A percentile compares a stretch with the other conserved stretches of the same genome.
Conservation (phyloP, 1,284 basidiomycete genomes). For the Ustilago trichophora region DNA sequence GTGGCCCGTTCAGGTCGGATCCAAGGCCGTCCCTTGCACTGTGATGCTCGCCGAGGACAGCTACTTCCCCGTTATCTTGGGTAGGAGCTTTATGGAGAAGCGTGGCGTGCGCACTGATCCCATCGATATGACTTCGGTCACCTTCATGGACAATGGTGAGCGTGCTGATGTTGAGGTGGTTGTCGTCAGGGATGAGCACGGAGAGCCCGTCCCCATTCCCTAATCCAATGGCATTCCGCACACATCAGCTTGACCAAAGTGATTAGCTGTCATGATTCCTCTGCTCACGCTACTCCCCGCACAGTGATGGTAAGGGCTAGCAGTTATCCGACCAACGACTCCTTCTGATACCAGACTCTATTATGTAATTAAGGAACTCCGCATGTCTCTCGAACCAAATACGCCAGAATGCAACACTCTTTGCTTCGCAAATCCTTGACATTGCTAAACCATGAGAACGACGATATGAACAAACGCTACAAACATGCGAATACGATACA, state of each 20-base stretch:
- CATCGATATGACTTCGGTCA: constrained; percentile 81
- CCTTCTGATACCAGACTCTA: constrained; percentile 21
- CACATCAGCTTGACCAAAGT: no score
- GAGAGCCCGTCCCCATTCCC: constrained; percentile 64
- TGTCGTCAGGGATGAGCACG: constrained; percentile 65
- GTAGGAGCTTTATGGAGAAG: constrained; percentile 91
- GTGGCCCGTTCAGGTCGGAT: constrained; percentile 69
- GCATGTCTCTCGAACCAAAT: no score
- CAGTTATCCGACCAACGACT: not conserved
- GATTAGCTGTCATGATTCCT: no score
- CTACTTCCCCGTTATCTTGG: constrained; percentile 95
- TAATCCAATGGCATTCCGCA: constrained; percentile 8
- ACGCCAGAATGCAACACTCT: no score
- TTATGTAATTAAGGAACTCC: constrained; percentile 32
- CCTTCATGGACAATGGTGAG: constrained; percentile 95
- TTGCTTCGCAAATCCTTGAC: no score
- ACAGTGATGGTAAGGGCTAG: no score
- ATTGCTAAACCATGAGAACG: constrained; percentile 3
- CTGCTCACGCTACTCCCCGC: no score
- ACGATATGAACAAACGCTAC: not conserved
- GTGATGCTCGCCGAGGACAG: constrained; percentile 85
- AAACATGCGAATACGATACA: not conserved
- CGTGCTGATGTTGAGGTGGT: constrained; percentile 68
- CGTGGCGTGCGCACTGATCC: constrained; percentile 75
- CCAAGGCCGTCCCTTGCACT: constrained; percentile 69